phyloP scores from a whole-genome alignment of 2,329 filamentous ascomycete genomes.

The Didymella keratinophila region DNA sequence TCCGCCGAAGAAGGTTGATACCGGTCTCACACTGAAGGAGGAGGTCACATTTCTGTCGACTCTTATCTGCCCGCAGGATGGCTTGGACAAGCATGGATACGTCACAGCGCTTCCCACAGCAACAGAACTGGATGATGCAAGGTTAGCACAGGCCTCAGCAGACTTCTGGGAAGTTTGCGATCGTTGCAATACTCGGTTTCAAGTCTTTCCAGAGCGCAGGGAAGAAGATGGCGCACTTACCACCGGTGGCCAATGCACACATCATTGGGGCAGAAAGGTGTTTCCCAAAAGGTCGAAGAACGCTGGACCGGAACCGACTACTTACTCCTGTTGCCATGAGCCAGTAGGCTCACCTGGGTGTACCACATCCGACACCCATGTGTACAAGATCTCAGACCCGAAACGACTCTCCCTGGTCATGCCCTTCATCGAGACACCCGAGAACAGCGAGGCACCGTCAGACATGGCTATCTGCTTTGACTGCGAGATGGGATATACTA shows the following conservation, averaged over 20 bases:
- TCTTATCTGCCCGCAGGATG: slow-evolving; percentile 69
- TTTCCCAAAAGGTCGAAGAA: slow-evolving; percentile 60
- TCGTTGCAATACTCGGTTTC: slow-evolving; percentile 84
- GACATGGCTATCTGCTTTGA: slow-evolving; percentile 81
- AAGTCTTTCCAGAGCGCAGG: slow-evolving; percentile 87
- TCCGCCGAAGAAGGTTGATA: slow-evolving; percentile 66
- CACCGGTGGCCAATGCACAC: slow-evolving; percentile 77
- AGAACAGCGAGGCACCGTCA: slow-evolving; percentile 58
- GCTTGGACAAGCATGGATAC: slow-evolving; percentile 76
- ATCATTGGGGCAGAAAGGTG: slow-evolving; percentile 79
- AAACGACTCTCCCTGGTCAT: slow-evolving; percentile 79
- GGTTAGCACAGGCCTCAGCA: slow-evolving; percentile 69
- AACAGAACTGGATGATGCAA: slow-evolving; percentile 71
- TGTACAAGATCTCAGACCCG: slow-evolving; percentile 82
- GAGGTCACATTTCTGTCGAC: slow-evolving; percentile 60
- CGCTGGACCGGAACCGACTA: slow-evolving; percentile 62
- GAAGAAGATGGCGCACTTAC: slow-evolving; percentile 77
- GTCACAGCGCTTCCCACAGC: slow-evolving; percentile 72
- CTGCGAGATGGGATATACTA: slow-evolving; percentile 98
- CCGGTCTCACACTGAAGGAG: slow-evolving; percentile 71
- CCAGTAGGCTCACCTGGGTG: slow-evolving; percentile 80
- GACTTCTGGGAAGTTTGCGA: slow-evolving; percentile 89
- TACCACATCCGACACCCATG: slow-evolving; percentile 73
- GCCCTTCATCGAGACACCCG: slow-evolving; percentile 81
- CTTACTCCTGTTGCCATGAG: slow-evolving; percentile 82